Conservation (phyloP, 2,329 filamentous ascomycete genomes). For the Clarireedia sp. region DNA sequence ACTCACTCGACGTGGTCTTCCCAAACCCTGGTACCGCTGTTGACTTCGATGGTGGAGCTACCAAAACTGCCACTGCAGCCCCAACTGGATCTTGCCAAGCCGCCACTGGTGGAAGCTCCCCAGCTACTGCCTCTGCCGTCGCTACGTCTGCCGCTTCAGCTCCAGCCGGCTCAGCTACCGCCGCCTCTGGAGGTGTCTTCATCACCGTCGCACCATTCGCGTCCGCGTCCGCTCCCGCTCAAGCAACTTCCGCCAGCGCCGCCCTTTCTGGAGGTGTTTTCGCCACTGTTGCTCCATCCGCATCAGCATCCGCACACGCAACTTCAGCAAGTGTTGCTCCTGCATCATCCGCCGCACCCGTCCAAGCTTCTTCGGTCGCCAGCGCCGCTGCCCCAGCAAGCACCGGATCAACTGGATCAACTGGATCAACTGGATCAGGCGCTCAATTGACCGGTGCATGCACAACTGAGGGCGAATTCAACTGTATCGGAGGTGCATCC, state of each 20-base stretch:
- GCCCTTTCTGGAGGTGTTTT: conserved; percentile 3
- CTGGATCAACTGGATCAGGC: conserved; percentile 9
- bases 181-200: conserved; percentile 28
- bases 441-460: conserved; percentile 34
- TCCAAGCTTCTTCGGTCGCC: background rate
- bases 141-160: conserved; percentile 9
- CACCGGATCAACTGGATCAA: conserved; percentile 16
- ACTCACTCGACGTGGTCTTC: conserved; percentile 53
- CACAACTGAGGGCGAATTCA: conserved; percentile 43
- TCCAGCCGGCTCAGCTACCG: background rate
- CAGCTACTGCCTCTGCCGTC: conserved; percentile 7
- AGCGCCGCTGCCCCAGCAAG: conserved; percentile 17
- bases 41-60: conserved; percentile 37
- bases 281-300: background rate
- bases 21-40: conserved; percentile 56
- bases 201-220: conserved; percentile 25
- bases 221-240: too few relatives aligned
- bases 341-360: conserved; percentile 1
- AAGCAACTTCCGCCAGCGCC: conserved; percentile 5
- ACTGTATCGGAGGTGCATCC: conserved; percentile 42
- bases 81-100: conserved; percentile 25
- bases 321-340: conserved; percentile 21
- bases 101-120: conserved; percentile 9
- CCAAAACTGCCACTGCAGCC: conserved; percentile 20
- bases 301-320: conserved; percentile 11